A percentile compares a stretch with the other conserved stretches of the same genome.
These are phyloP conservation scores for Wickerhamiella vanderwaltii DNA, from an alignment of 805 yeast genomes.

Conservation along the genomic window DNA sequence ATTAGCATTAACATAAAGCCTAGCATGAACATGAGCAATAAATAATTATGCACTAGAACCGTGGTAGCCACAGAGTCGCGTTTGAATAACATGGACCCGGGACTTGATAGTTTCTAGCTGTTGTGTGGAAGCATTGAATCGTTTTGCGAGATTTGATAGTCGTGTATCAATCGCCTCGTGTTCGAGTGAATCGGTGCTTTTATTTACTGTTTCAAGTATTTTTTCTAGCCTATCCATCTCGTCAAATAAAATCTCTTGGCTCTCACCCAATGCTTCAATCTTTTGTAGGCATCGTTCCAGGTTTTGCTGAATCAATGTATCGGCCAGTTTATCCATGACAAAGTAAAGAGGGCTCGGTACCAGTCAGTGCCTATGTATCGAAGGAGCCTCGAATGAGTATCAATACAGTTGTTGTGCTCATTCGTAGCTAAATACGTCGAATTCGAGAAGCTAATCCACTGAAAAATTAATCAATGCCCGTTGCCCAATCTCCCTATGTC, in stretches of 20 bases:
- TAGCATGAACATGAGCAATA: no score
- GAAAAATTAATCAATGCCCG: no score
- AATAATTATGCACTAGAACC: no score
- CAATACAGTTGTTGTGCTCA: neutral
- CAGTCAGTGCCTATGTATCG: neutral
- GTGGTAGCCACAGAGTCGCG: neutral
- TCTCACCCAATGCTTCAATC: constrained; percentile 2
- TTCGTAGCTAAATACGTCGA: neutral
- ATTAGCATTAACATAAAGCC: no score
- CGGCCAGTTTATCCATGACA: constrained; percentile 7
- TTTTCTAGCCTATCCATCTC: constrained; percentile 5
- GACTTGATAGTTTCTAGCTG: neutral
- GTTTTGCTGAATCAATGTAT: constrained; percentile 6
- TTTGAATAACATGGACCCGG: neutral
- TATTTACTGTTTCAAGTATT: neutral
- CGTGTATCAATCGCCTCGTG: neutral
- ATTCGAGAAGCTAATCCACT: neutral
- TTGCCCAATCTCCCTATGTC: no score
- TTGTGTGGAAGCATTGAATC: neutral
- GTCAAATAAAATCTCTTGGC: neutral
- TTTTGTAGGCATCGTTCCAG: constrained; percentile 8
- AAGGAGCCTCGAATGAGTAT: neutral
- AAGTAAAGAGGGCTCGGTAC: neutral
- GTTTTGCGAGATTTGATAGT: neutral
- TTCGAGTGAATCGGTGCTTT: neutral